Evolutionary conservation across 495 filamentous ascomycete genomes (phyloP), one percentile per base, ranked within the genome.

Genomic region (Rhizodiscina lignyota): DNA sequence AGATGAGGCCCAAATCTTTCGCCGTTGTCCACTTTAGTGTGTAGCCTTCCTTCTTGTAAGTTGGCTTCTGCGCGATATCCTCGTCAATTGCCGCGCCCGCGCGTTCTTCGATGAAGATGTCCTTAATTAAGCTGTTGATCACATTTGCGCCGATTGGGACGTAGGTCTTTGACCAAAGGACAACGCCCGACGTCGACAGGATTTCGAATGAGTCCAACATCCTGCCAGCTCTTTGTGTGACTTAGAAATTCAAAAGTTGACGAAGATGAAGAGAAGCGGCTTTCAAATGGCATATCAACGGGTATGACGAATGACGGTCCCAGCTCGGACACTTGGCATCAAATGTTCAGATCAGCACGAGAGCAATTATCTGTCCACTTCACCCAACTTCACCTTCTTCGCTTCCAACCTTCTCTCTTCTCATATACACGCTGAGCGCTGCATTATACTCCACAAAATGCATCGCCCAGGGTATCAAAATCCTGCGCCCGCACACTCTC

Each of bases 151-250:
- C 80, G 46, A 92, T 72, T 0, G 80, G 66, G 22, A 73, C 72
- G 54, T 89, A 94, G 3, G 74, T 77, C 49, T 79, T 77, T 21
- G 89, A 94, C 89, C 89, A 97, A 27, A 97, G 67, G 30, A 97
- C 89, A 33, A 97, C 84, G 18, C 89, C 89, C 13, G 89, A 94
- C 23, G 86, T 92, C 36, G 83, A 92, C 17, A 97, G 54, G 38
- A 97, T 87, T 57, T 97, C 89, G 50, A 97, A 96, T 13, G 78
- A 74, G 57, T 97, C 89, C 56, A 97, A 62, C 86, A 94, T 94
- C 20, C 45, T 58, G 41, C 24, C 13, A 8, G 6, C 6, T 27
- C 24, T 27, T 27, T 27, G 24, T 27, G n/a, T n/a, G n/a, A n/a
- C n/a, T n/a, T n/a, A n/a, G n/a, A n/a, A n/a, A n/a, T n/a, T n/a